These are phyloP conservation scores for Hordeum pubiflorum DNA, from an alignment of 202 grass and related monocot species.

Conservation along the genomic window DNA sequence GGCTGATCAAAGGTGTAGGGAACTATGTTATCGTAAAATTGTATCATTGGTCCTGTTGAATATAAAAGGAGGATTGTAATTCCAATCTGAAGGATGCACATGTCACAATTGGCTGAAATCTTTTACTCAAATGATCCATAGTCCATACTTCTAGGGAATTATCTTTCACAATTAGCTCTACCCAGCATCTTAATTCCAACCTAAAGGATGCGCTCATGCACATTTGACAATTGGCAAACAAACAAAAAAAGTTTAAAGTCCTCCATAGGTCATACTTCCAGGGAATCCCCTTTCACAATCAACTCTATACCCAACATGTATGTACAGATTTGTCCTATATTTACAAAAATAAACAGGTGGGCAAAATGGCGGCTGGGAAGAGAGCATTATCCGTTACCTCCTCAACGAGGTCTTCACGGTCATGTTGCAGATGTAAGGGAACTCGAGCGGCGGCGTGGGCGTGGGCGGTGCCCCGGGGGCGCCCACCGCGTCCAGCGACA, in stretches of 20 bases:
- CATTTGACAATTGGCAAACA: not conserved
- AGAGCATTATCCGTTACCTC: constrained; percentile 45
- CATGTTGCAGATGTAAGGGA: constrained; percentile 96
- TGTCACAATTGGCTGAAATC: not conserved
- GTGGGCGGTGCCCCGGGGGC: constrained; percentile 59
- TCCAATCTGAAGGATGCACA: not conserved
- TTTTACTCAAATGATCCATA: not conserved
- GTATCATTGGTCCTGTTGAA: not conserved
- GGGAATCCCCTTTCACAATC: not conserved
- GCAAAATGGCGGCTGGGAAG: not conserved
- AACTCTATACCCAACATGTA: not conserved
- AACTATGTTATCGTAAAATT: not conserved
- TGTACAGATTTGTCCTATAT: not conserved
- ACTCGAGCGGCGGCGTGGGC: constrained; percentile 54
- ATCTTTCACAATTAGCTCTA: not conserved
- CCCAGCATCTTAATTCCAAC: not conserved
- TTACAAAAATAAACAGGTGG: not conserved
- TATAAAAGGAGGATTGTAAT: not conserved
- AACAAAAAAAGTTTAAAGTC: too few species aligned
- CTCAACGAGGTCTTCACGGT: constrained; percentile 66
- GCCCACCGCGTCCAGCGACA: constrained; percentile 63
- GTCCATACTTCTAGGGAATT: not conserved
- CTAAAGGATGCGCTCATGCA: not conserved
- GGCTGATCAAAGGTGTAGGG: not conserved
- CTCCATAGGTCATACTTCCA: not conserved